Evolutionary conservation across 2,329 filamentous ascomycete genomes (phyloP).

Genomic region (Phyllosticta citriasiana): DNA sequence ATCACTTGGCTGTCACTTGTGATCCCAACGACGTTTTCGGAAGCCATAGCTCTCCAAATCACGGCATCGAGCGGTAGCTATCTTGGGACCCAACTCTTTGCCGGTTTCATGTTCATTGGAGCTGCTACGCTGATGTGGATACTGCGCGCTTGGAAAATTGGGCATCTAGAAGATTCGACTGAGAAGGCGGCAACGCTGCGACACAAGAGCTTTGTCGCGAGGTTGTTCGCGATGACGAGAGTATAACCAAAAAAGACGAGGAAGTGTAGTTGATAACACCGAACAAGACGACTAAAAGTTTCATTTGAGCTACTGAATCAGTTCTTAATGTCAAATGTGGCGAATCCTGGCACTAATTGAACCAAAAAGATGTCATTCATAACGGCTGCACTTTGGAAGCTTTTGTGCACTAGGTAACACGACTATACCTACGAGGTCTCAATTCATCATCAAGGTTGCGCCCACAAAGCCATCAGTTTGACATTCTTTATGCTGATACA

Average conservation of each 20-base stretch:
- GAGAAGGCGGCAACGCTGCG: constrained; percentile 17
- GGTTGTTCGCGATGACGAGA: neutral
- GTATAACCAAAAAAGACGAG: neutral
- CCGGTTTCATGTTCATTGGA: constrained; percentile 52
- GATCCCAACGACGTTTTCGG: constrained; percentile 56
- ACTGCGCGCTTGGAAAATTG: constrained; percentile 53
- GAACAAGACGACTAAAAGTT: neutral
- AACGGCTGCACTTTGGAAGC: too few relatives aligned
- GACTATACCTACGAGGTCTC: too few relatives aligned
- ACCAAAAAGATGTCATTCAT: too few relatives aligned
- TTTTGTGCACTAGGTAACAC: too few relatives aligned
- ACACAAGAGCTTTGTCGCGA: neutral
- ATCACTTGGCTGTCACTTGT: constrained; percentile 64
- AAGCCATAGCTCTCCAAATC: constrained; percentile 47
- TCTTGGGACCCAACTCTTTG: constrained; percentile 49
- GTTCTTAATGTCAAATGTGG: neutral
- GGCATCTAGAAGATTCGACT: constrained; percentile 37
- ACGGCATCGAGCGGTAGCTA: constrained; percentile 41
- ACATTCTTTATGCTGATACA: too few relatives aligned
- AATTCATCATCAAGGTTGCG: too few relatives aligned
- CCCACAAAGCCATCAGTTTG: too few relatives aligned
- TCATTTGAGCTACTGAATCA: neutral
- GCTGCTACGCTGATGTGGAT: constrained; percentile 44
- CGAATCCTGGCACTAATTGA: too few relatives aligned
- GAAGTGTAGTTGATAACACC: neutral